phyloP scores from a whole-genome alignment of 2,329 filamentous ascomycete species.

The Emmonsiellopsis sp. region DNA sequence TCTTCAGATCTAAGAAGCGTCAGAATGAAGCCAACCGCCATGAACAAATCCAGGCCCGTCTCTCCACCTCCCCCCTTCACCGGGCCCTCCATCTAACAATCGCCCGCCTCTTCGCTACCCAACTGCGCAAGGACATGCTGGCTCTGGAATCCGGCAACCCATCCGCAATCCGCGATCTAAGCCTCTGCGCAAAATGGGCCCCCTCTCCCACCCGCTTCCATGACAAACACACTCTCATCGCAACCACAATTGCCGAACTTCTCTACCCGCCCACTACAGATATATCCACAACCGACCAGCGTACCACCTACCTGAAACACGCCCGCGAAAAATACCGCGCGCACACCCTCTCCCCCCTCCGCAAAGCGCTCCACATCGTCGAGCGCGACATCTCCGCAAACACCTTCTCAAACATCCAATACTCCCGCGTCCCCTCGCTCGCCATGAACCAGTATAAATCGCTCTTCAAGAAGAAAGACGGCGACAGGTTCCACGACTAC shows the following conservation, averaged over 20 bases:
- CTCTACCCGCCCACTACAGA: constrained; percentile 35
- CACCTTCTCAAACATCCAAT: constrained; percentile 46
- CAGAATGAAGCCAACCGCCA: constrained; percentile 26
- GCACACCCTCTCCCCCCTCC: constrained; percentile 42
- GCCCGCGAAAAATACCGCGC: constrained; percentile 47
- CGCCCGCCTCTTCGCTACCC: constrained; percentile 48
- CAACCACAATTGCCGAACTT: constrained; percentile 49
- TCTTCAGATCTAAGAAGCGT: neutral
- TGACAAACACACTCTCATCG: constrained; percentile 50
- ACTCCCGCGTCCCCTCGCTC: constrained; percentile 47
- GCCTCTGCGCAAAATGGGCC: constrained; percentile 54
- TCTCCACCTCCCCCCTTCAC: constrained; percentile 40
- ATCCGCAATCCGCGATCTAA: constrained; percentile 38
- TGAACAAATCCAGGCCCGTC: constrained; percentile 30
- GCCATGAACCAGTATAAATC: constrained; percentile 48
- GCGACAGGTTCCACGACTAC: constrained; percentile 42
- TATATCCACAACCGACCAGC: neutral
- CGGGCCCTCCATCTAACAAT: constrained; percentile 44
- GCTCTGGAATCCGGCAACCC: constrained; percentile 29
- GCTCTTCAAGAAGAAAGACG: constrained; percentile 45
- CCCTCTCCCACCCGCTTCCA: constrained; percentile 48
- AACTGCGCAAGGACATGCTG: constrained; percentile 42
- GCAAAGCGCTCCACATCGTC: constrained; percentile 38
- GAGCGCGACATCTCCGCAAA: constrained; percentile 48
- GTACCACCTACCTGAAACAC: constrained; percentile 41